These are phyloP conservation scores for Sphagnum tenellum DNA, from an alignment of 225 moss, liverwort and hornwort genomes.

Conservation along the genomic window DNA sequence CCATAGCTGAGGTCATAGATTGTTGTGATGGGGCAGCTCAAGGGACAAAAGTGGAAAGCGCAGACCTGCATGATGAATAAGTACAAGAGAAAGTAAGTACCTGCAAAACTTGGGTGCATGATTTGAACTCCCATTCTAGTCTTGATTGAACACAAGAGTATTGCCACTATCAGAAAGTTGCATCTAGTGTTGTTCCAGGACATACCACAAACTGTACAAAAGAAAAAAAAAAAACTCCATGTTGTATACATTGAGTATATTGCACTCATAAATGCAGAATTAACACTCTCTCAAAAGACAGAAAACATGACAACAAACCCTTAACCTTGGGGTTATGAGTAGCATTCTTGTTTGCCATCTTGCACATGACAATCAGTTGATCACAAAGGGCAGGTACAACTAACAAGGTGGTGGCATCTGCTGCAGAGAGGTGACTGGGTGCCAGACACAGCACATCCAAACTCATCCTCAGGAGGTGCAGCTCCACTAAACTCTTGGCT, in stretches of 20 bases:
- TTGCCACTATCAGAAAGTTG: too few relatives aligned
- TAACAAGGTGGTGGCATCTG: conserved; percentile 47
- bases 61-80: conserved; percentile 36
- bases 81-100: too few relatives aligned
- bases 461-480: conserved; percentile 72
- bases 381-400: conserved; percentile 71
- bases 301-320: background rate
- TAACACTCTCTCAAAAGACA: background rate
- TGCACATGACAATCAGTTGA: conserved; percentile 65
- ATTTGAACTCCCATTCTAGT: too few relatives aligned
- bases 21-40: conserved; percentile 66
- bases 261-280: too few relatives aligned
- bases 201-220: too few relatives aligned
- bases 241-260: too few relatives aligned
- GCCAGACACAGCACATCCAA: conserved; percentile 85
- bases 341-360: conserved; percentile 46
- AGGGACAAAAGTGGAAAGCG: conserved; percentile 75
- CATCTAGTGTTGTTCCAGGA: too few relatives aligned
- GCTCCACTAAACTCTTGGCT: conserved; percentile 45
- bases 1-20: conserved; percentile 85
- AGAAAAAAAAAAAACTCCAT: too few relatives aligned
- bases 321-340: conserved; percentile 50
- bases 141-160: too few relatives aligned
- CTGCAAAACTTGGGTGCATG: too few relatives aligned
- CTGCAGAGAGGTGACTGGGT: conserved; percentile 44